Evolutionary conservation across 768 basidiomycete species (phyloP), one percentile per base, ranked within the genome.

Genomic region (Pleurotus platypus): DNA sequence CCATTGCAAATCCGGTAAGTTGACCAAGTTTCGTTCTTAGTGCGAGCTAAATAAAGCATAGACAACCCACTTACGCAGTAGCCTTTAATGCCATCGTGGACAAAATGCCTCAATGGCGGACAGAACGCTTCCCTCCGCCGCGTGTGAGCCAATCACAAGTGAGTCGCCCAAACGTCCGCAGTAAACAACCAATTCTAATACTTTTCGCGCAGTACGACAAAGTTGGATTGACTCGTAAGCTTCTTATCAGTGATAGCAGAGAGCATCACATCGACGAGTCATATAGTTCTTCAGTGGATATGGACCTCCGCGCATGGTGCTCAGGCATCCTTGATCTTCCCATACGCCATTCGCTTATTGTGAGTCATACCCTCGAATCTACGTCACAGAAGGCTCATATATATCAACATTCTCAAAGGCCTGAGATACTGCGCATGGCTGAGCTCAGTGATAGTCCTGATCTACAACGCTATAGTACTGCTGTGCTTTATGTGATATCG

Each of bases 401-500:
- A 35, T 57, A 50, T 59, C 49, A 55, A 61, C 50, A 51, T 37
- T 26, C 57, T 47, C 57, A 4, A 65, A 94, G 92, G 67, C 92
- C 92, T 38, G 91, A 92, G 68, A 88, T 93, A 57, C 80, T 95
- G 66, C 86, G 84, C 60, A 92, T 96, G 88, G 86, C 92, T 56
- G 94, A 96, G 65, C 79, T 95, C 57, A 93, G 88, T 66, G 94
- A 96, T 65, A 87, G 79, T 68, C 76, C 85, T 6, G 94, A 95
- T 57, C 69, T 96, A 57, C 92, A 93, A 68, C 78, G 82, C 27
- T 90, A 90, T 64, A 88, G 90, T 62, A 84, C 87, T 47, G 86
- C 86, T 4, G 86, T 94, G 9, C 72, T 95, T 46, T 90, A 91
- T 61, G 84, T 92, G 57, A 75, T 95, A 49, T 93, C 92, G 13